Conservation (phyloP, 768 basidiomycete genomes). For the Termitomyces sp. region DNA sequence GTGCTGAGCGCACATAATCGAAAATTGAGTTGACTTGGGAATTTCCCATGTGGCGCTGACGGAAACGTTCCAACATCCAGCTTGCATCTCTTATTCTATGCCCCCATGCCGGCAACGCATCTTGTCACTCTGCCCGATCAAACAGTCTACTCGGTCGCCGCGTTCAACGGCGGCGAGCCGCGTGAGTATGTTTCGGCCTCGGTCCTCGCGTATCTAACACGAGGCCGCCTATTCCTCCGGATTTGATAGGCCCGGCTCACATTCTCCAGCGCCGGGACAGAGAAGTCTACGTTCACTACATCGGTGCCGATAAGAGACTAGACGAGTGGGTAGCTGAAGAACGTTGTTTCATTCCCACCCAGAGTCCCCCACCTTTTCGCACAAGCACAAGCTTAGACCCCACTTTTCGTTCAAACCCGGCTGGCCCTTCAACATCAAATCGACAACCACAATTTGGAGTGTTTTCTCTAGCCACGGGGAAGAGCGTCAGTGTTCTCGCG, state of each 20-base stretch:
- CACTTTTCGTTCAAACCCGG: not conserved
- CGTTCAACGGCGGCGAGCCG: slow-evolving; percentile 25
- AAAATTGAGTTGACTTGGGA: not conserved
- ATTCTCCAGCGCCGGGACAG: slow-evolving; percentile 46
- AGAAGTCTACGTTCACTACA: slow-evolving; percentile 68
- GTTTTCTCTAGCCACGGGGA: not conserved
- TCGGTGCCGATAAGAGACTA: slow-evolving; percentile 62
- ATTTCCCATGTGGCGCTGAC: slow-evolving; percentile 6
- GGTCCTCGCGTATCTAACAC: slow-evolving; percentile 12
- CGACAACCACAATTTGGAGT: not conserved
- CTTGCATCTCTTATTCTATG: not conserved
- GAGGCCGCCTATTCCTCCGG: slow-evolving; percentile 6
- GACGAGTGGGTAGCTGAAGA: slow-evolving; percentile 67
- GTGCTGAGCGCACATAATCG: not conserved
- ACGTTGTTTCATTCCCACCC: slow-evolving; percentile 24
- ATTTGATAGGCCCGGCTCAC: slow-evolving; percentile 36
- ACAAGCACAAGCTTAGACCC: not conserved
- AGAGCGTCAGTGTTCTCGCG: not conserved
- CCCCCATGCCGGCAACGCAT: slow-evolving; percentile 22
- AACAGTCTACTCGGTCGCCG: slow-evolving; percentile 25
- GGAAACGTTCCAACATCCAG: not conserved
- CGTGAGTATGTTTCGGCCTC: slow-evolving; percentile 4
- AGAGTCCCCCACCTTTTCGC: not conserved
- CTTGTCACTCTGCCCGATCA: slow-evolving; percentile 17
- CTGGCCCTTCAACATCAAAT: not conserved